These are phyloP conservation scores for Solanum chiquidenum DNA, from an alignment of 257 asterid species.

Conservation along the genomic window DNA sequence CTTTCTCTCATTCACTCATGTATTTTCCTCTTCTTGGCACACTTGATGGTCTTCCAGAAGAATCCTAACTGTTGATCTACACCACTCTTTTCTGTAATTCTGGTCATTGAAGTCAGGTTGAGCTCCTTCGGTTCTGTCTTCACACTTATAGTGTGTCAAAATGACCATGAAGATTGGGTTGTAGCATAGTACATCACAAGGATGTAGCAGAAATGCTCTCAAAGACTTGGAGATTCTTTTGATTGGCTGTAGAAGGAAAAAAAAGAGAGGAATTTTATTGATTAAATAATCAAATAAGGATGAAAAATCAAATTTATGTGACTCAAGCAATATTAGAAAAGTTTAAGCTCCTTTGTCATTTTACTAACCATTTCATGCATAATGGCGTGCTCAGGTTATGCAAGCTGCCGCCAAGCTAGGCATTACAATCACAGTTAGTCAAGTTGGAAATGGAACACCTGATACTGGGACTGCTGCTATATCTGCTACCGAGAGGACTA, in stretches of 20 bases:
- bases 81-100: background rate
- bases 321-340: background rate
- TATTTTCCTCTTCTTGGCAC: background rate
- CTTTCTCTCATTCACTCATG: background rate
- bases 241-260: background rate
- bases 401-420: conserved; percentile 76
- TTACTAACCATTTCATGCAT: background rate
- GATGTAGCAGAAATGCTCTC: background rate
- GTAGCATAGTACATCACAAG: background rate
- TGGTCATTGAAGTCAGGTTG: background rate
- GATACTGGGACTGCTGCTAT: conserved; percentile 31
- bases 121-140: background rate
- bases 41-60: background rate
- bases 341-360: background rate
- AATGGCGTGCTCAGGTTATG: conserved; percentile 43
- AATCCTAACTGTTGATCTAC: background rate
- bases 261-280: background rate
- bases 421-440: conserved; percentile 50
- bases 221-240: background rate
- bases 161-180: background rate
- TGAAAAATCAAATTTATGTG: background rate
- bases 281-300: background rate
- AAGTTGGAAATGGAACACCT: conserved; percentile 68
- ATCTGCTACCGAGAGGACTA: conserved; percentile 49
- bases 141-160: background rate